A percentile compares a stretch with the other conserved stretches of the same genome.
Conservation (phyloP, 2,329 filamentous ascomycete genomes). For the Dactylellina cionopaga region DNA sequence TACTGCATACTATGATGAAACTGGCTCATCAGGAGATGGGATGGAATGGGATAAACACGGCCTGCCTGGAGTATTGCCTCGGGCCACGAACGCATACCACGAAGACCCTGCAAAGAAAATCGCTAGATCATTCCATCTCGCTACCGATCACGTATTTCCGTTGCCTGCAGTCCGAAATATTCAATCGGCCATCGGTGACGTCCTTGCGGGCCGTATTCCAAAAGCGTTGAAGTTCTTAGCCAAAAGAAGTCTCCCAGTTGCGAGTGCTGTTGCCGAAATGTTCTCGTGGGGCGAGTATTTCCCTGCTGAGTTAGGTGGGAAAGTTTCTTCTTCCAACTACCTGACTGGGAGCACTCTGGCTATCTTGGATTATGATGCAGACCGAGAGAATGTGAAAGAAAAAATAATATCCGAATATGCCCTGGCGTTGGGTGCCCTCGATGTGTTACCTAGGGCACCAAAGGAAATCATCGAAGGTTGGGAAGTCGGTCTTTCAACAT, state of each 20-base stretch:
- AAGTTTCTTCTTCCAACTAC: constrained; percentile 2
- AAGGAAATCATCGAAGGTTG: constrained; percentile 29
- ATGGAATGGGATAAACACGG: constrained; percentile 48
- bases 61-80: constrained; percentile 1
- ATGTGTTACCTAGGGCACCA: constrained; percentile 15
- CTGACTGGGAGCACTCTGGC: constrained; percentile 3
- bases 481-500: constrained; percentile 43
- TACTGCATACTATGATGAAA: constrained; percentile 44
- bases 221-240: constrained; percentile 37
- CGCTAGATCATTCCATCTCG: constrained; percentile 29
- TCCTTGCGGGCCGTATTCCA: constrained; percentile 36
- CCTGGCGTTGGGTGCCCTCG: constrained; percentile 32
- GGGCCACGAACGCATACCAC: constrained; percentile 37
- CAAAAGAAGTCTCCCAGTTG: constrained; percentile 38
- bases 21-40: constrained; percentile 44
- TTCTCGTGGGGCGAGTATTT: constrained; percentile 49
- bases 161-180: constrained; percentile 43
- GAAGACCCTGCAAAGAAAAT: constrained; percentile 42
- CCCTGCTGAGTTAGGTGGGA: constrained; percentile 9
- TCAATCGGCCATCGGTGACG: constrained; percentile 29
- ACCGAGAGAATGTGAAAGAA: constrained; percentile 43
- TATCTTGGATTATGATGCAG: constrained; percentile 11
- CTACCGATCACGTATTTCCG: constrained; percentile 29
- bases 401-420: constrained; percentile 38
- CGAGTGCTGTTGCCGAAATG: constrained; percentile 37